A percentile compares a stretch with the other conserved stretches of the same genome.
Conservation (phyloP, 2,329 filamentous ascomycete species). For the Pyrenochaeta sp. region DNA sequence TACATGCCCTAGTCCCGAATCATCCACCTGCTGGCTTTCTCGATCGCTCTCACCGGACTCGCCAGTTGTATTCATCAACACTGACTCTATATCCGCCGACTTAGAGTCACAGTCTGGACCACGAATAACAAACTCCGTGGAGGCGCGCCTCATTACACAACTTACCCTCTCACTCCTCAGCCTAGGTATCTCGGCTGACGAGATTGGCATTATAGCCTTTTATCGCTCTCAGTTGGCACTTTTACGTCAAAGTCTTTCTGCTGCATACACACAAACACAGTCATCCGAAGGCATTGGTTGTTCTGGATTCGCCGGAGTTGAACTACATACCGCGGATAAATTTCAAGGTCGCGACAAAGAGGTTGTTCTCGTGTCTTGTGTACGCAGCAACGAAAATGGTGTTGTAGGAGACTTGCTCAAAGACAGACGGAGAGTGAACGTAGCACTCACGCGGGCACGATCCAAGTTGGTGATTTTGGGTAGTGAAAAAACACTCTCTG, state of each 20-base stretch:
- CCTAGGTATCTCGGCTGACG: slow-evolving; percentile 73
- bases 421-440: slow-evolving; percentile 93
- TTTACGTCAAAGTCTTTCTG: slow-evolving; percentile 74
- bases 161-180: slow-evolving; percentile 81
- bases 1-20: slow-evolving; percentile 60
- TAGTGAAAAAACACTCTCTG: slow-evolving; percentile 75
- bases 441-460: slow-evolving; percentile 91
- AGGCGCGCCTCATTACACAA: slow-evolving; percentile 78
- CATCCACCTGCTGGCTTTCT: slow-evolving; percentile 74
- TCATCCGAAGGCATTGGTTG: slow-evolving; percentile 51
- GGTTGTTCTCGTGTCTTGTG: slow-evolving; percentile 84
- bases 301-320: slow-evolving; percentile 61
- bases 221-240: slow-evolving; percentile 91
- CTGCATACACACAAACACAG: slow-evolving; percentile 52
- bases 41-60: slow-evolving; percentile 72
- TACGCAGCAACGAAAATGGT: slow-evolving; percentile 82
- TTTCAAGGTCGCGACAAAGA: slow-evolving; percentile 98
- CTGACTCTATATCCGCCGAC: slow-evolving; percentile 72
- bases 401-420: slow-evolving; percentile 89
- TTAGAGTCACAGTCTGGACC: slow-evolving; percentile 77
- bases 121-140: slow-evolving; percentile 86
- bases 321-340: slow-evolving; percentile 96
- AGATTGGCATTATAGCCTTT: slow-evolving; percentile 95
- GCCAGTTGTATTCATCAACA: slow-evolving; percentile 89
- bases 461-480: slow-evolving; percentile 91